phyloP scores from a whole-genome alignment of 345 rosid species.

The Populus nigra region DNA sequence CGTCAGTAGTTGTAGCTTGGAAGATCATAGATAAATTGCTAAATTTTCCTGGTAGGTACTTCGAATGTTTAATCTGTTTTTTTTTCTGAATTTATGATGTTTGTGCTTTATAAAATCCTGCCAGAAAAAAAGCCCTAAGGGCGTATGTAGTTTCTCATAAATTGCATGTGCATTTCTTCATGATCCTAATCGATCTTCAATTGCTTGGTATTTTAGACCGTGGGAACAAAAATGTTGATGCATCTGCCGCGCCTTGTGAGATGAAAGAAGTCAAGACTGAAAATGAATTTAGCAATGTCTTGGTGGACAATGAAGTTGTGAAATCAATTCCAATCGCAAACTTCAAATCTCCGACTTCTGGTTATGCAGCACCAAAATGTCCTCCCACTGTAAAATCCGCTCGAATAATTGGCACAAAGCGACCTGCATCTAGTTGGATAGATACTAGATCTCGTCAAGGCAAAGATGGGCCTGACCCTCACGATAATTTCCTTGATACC shows the following conservation, averaged over 20 bases:
- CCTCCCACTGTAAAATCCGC: conserved; percentile 38
- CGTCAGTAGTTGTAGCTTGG: conserved; percentile 9
- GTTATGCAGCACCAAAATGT: conserved; percentile 22
- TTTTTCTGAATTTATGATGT: neutral
- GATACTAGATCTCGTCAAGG: conserved; percentile 62
- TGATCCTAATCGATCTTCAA: conserved; percentile 9
- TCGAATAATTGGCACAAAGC: conserved; percentile 52
- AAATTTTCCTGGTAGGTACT: neutral
- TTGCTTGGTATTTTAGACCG: conserved; percentile 28
- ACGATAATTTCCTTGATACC: conserved; percentile 87
- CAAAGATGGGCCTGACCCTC: conserved; percentile 62
- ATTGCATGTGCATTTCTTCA: conserved; percentile 6
- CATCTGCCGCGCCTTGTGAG: conserved; percentile 21
- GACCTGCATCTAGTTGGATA: conserved; percentile 70
- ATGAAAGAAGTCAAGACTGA: conserved; percentile 39
- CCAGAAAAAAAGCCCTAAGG: neutral
- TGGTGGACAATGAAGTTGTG: conserved; percentile 33
- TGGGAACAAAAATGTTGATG: conserved; percentile 24
- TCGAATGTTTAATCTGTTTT: neutral
- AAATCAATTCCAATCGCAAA: conserved; percentile 39
- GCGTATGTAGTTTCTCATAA: neutral
- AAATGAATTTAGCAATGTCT: conserved; percentile 21
- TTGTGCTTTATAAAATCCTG: neutral
- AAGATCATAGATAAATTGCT: neutral
- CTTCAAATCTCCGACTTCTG: conserved; percentile 30